These are phyloP conservation scores for Tubosaeta sp. DNA, from an alignment of 768 basidiomycete genomes.

Conservation along the genomic window DNA sequence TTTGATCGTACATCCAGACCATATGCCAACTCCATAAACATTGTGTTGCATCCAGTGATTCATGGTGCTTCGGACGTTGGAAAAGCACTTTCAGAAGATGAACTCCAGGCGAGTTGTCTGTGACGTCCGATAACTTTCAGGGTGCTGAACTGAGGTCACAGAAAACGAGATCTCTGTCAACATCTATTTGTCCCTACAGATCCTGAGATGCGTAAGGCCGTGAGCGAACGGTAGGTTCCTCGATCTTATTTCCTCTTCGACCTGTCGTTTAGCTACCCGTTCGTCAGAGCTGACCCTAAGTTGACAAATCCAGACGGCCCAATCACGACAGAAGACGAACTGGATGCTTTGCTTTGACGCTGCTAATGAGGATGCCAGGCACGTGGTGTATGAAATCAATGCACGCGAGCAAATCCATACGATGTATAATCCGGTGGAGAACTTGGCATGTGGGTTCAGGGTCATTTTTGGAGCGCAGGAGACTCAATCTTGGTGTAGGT, in stretches of 20 bases:
- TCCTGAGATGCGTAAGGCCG: conserved; percentile 1
- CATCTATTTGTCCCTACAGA: conserved; percentile 3
- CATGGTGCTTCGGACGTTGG: conserved; percentile 5
- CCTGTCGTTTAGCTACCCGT: not conserved
- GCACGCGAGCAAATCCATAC: conserved; percentile 11
- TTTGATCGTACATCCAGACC: conserved; percentile 40
- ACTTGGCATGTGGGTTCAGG: conserved; percentile 6
- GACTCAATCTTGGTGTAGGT: not conserved
- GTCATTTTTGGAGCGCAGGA: conserved; percentile 4
- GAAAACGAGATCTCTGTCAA: conserved; percentile 11
- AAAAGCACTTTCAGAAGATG: conserved; percentile 5
- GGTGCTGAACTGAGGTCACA: not conserved
- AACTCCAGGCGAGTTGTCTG: conserved; percentile 2
- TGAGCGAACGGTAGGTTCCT: not conserved
- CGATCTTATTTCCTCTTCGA: not conserved
- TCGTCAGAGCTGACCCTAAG: not conserved
- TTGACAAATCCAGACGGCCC: not conserved
- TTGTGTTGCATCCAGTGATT: not conserved
- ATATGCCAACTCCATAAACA: not conserved
- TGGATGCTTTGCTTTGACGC: not conserved
- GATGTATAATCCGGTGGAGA: conserved; percentile 12
- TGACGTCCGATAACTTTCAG: not conserved
- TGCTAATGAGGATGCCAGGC: conserved; percentile 7
- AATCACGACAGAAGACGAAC: not conserved
- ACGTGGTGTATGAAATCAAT: conserved; percentile 12